phyloP scores from a whole-genome alignment of 768 basidiomycete species.

The Boletus huronensis region DNA sequence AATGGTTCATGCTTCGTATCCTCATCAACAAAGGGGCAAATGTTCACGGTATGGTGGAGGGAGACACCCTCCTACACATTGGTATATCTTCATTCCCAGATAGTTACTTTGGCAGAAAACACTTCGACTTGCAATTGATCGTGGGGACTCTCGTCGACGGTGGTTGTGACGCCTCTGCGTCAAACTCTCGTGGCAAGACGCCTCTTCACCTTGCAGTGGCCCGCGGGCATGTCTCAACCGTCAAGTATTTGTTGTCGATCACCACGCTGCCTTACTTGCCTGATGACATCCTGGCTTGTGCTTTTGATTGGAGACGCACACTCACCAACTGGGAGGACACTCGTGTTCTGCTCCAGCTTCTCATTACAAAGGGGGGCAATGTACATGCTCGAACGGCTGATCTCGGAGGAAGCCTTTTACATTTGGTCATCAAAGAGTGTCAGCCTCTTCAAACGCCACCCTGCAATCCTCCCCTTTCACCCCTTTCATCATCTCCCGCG shows the following conservation, averaged over 20 bases:
- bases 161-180: conserved; percentile 1
- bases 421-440: neutral
- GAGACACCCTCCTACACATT: conserved; percentile 1
- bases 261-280: neutral
- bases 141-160: neutral
- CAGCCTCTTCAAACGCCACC: neutral
- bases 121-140: neutral
- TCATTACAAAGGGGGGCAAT: neutral
- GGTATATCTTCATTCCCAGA: neutral
- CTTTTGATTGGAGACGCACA: neutral
- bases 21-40: neutral
- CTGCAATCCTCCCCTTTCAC: too few relatives aligned
- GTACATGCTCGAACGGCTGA: neutral
- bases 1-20: neutral
- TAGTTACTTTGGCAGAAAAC: too few relatives aligned
- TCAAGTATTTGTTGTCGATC: neutral
- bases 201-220: conserved; percentile 4
- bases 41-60: neutral
- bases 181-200: neutral
- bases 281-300: neutral
- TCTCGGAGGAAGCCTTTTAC: neutral
- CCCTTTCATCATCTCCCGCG: too few relatives aligned
- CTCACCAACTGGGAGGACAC: neutral
- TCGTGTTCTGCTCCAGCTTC: neutral
- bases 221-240: neutral